Conservation (phyloP, 805 yeast species). For the Wickerhamomyces queroliae region DNA sequence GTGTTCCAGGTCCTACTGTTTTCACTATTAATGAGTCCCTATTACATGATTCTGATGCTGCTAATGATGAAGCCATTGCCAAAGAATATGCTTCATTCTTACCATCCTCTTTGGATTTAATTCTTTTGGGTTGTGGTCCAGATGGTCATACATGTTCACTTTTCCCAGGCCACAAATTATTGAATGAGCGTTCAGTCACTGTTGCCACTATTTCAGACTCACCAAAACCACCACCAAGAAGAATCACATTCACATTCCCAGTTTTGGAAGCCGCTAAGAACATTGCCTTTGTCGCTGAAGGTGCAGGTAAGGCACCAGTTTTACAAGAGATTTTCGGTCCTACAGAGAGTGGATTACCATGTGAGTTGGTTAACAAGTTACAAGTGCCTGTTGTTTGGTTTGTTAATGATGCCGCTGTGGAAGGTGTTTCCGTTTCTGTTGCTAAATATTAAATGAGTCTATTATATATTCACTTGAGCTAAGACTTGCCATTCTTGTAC, state of each 20-base stretch:
- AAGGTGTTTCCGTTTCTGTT: conserved; percentile 40
- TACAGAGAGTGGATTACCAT: conserved; percentile 50
- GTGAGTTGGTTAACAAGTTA: conserved; percentile 64
- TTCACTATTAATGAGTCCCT: conserved; percentile 61
- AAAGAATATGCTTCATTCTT: conserved; percentile 52
- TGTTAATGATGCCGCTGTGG: conserved; percentile 72
- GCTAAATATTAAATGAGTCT: conserved; percentile 14
- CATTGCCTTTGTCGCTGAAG: conserved; percentile 85
- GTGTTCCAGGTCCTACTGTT: conserved; percentile 47
- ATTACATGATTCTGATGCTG: conserved; percentile 47
- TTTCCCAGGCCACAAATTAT: conserved; percentile 76
- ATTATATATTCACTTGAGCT: conserved; percentile 36
- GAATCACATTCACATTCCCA: conserved; percentile 85
- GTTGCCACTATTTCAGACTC: conserved; percentile 73
- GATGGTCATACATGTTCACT: conserved; percentile 95
- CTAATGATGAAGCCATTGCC: conserved; percentile 49
- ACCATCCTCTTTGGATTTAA: conserved; percentile 53
- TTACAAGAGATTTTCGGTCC: conserved; percentile 64
- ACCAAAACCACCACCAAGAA: conserved; percentile 91
- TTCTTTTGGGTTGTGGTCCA: conserved; percentile 88
- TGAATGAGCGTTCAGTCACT: conserved; percentile 43
- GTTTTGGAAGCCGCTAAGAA: conserved; percentile 41
- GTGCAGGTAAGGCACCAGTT: conserved; percentile 73
- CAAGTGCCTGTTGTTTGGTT: conserved; percentile 69
- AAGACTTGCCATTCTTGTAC: conserved; percentile 62